Conservation (phyloP, 176 grass and related monocot species). For the Aegilops longissima region DNA sequence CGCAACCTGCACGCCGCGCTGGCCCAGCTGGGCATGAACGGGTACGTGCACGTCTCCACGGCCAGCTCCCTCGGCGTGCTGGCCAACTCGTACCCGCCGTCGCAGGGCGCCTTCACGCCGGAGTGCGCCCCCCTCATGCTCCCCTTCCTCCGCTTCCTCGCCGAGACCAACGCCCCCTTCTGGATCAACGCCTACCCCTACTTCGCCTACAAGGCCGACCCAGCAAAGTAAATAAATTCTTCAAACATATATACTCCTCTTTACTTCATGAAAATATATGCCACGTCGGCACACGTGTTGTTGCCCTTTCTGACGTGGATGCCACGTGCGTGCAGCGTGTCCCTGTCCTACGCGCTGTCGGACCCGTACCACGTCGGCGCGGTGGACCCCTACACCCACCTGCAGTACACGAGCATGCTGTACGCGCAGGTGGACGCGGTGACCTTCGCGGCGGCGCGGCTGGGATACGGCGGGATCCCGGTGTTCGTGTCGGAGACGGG, state of each 20-base stretch:
- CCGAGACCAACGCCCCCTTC: slow-evolving; percentile 63
- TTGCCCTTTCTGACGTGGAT: neutral
- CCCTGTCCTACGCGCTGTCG: slow-evolving; percentile 70
- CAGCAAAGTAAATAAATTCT: slow-evolving; percentile 20
- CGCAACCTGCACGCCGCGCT: slow-evolving; percentile 66
- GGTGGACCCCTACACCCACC: slow-evolving; percentile 75
- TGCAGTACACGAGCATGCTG: slow-evolving; percentile 94
- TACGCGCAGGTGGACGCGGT: slow-evolving; percentile 98
- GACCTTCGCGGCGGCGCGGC: slow-evolving; percentile 57
- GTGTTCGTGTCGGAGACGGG: slow-evolving; percentile 93
- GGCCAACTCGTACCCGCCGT: slow-evolving; percentile 83
- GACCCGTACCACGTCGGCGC: slow-evolving; percentile 54
- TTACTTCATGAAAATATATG: too few relatives aligned
- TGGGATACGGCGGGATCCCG: slow-evolving; percentile 57
- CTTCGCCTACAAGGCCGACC: slow-evolving; percentile 88
- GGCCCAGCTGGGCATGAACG: slow-evolving; percentile 66
- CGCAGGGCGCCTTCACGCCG: slow-evolving; percentile 65
- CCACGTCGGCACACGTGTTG: neutral
- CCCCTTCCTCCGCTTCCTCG: slow-evolving; percentile 68
- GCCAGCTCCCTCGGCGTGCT: slow-evolving; percentile 81
- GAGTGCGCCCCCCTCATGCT: slow-evolving; percentile 49
- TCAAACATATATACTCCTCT: too few relatives aligned
- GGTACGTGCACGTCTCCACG: slow-evolving; percentile 72
- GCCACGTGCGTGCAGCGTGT: slow-evolving; percentile 12
- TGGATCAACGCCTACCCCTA: slow-evolving; percentile 96